A percentile compares a stretch with the other conserved stretches of the same genome.
Conservation (phyloP, 1,284 basidiomycete genomes). For the Ceratobasidium sp. region DNA sequence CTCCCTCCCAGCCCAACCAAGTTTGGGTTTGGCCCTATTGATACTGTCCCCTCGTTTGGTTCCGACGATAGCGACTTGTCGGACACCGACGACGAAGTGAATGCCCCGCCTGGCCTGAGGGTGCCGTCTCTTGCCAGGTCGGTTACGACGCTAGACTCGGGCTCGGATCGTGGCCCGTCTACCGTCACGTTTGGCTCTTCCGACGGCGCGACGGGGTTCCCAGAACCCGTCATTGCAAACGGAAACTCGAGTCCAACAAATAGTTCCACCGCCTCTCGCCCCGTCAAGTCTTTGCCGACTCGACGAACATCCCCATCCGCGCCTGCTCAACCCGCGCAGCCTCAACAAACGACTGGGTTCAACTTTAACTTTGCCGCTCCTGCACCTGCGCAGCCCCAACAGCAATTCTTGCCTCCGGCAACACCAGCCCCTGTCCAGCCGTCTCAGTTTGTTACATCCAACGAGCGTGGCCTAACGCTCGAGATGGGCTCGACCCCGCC, state of each 20-base stretch:
- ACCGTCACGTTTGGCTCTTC: conserved; percentile 19
- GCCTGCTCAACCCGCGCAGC: background rate
- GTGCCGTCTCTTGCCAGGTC: conserved; percentile 39
- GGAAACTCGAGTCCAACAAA: conserved; percentile 10
- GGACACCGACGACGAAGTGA: conserved; percentile 26
- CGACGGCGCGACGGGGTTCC: background rate
- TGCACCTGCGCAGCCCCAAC: background rate
- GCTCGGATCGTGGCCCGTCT: conserved; percentile 27
- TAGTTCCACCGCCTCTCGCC: background rate
- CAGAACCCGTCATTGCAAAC: background rate
- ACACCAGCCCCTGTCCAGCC: background rate
- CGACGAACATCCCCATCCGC: conserved; percentile 7
- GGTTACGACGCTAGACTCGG: conserved; percentile 29
- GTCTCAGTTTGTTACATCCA: conserved; percentile 22
- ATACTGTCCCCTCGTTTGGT: background rate
- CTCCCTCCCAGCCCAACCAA: conserved; percentile 38
- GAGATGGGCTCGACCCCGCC: conserved; percentile 6
- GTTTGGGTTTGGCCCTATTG: conserved; percentile 12
- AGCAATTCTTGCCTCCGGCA: background rate
- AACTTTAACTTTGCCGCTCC: conserved; percentile 8
- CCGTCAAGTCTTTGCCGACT: conserved; percentile 17
- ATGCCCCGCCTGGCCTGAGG: background rate
- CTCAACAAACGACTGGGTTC: conserved; percentile 8
- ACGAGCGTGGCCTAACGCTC: conserved; percentile 30
- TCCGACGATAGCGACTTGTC: conserved; percentile 39